Evolutionary conservation across 106 monocot species (phyloP).

Genomic region (Iris macrosiphon): DNA sequence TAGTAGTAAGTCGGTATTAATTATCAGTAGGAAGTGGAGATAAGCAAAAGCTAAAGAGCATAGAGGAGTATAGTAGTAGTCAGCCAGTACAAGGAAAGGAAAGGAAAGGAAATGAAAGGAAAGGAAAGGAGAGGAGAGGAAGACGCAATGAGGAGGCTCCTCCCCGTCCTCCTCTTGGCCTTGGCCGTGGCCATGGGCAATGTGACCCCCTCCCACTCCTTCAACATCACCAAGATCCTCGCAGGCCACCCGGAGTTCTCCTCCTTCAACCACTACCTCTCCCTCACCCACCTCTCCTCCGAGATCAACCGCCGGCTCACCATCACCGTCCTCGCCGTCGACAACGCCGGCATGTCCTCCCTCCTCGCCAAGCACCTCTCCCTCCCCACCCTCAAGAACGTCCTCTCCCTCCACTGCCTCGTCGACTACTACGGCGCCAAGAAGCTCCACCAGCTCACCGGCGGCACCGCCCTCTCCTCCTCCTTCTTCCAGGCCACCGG

Average conservation of each 20-base stretch:
- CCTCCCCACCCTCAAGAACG: constrained; percentile 42
- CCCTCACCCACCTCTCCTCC: constrained; percentile 38
- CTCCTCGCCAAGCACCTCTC: constrained; percentile 31
- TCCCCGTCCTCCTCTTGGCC: neutral
- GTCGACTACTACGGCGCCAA: constrained; percentile 58
- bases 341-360: constrained; percentile 51
- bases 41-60: no score
- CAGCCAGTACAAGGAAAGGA: no score
- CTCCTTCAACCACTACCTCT: constrained; percentile 78
- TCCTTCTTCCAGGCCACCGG: constrained; percentile 60
- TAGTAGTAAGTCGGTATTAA: no score
- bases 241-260: constrained; percentile 51
- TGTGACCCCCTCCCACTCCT: constrained; percentile 4
- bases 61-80: no score
- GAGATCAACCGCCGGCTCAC: constrained; percentile 56
- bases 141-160: constrained; percentile 1
- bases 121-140: no score
- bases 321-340: constrained; percentile 62
- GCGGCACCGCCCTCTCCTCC: constrained; percentile 34
- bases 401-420: constrained; percentile 49
- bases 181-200: no score
- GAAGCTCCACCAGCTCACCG: constrained; percentile 59
- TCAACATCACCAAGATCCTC: constrained; percentile 67
- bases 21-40: no score
- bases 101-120: no score